Percentiles rank a stretch among this genome's conserved stretches.
These are phyloP conservation scores for Globisporangium middletonii DNA, from an alignment of 352 stramenopile species.

Conservation along the genomic window DNA sequence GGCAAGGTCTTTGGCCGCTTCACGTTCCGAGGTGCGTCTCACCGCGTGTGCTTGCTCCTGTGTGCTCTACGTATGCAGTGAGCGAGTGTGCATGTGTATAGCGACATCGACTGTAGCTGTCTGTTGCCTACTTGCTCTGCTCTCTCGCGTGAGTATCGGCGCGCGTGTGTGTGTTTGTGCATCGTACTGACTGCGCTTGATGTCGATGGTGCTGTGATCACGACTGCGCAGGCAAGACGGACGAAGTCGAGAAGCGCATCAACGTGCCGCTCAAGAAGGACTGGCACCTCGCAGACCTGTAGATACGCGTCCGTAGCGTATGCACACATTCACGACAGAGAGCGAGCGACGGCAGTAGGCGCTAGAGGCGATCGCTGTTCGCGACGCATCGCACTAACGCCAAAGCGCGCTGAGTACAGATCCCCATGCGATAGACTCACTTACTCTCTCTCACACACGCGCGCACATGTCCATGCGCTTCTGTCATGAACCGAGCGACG, in stretches of 20 bases:
- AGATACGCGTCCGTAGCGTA: neutral
- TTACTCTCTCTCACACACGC: too few species aligned
- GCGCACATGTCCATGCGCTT: too few species aligned
- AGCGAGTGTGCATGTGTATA: too few species aligned
- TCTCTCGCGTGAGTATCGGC: neutral
- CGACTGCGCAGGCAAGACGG: conserved; percentile 45
- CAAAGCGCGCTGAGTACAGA: too few species aligned
- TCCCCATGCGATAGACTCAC: too few species aligned
- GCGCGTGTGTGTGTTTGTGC: too few species aligned
- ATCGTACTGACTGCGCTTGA: neutral
- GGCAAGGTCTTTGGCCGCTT: conserved; percentile 80
- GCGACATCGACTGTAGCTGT: too few species aligned
- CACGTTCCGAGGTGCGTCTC: conserved; percentile 78
- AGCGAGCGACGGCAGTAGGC: too few species aligned
- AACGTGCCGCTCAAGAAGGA: conserved; percentile 75
- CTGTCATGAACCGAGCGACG: too few species aligned
- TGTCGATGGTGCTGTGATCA: neutral
- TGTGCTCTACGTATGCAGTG: neutral
- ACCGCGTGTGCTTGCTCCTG: neutral
- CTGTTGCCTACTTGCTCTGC: neutral
- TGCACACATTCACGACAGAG: too few species aligned
- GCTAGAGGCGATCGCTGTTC: too few species aligned
- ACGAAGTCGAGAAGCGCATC: conserved; percentile 67
- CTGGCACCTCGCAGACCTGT: conserved; percentile 26
- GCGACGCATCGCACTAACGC: too few species aligned